A percentile compares a stretch with the other conserved stretches of the same genome.
Conservation (phyloP, 140 eudicot genomes). For the Stevia rebaudiana region DNA sequence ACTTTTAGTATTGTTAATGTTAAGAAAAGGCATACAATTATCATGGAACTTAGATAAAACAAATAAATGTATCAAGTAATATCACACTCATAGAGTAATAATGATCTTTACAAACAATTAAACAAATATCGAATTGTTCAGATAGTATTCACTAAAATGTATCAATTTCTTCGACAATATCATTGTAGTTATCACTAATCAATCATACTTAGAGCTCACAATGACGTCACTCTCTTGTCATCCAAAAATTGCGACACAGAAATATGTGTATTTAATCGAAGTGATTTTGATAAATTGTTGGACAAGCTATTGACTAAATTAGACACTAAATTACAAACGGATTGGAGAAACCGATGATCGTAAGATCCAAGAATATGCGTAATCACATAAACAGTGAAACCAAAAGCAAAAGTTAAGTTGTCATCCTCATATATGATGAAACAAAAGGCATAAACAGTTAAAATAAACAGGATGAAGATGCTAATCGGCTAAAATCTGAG, state of each 20-base stretch:
- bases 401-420: neutral
- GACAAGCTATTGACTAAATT: neutral
- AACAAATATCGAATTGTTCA: too few species aligned
- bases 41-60: neutral
- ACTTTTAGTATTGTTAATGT: neutral
- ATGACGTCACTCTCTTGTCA: constrained; percentile 10
- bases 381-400: neutral
- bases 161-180: neutral
- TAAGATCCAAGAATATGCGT: neutral
- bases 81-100: too few species aligned
- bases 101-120: too few species aligned
- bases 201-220: neutral
- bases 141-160: neutral
- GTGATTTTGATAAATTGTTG: neutral
- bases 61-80: too few species aligned
- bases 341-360: constrained; percentile 7
- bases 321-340: neutral
- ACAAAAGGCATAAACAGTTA: neutral
- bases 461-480: neutral
- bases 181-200: too few species aligned
- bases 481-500: constrained; percentile 14
- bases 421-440: neutral
- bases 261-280: neutral
- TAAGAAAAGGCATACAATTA: neutral
- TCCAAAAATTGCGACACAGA: neutral